These are phyloP conservation scores for Arthrinium puccinioides DNA, from an alignment of 2,329 filamentous ascomycete species.

Conservation along the genomic window DNA sequence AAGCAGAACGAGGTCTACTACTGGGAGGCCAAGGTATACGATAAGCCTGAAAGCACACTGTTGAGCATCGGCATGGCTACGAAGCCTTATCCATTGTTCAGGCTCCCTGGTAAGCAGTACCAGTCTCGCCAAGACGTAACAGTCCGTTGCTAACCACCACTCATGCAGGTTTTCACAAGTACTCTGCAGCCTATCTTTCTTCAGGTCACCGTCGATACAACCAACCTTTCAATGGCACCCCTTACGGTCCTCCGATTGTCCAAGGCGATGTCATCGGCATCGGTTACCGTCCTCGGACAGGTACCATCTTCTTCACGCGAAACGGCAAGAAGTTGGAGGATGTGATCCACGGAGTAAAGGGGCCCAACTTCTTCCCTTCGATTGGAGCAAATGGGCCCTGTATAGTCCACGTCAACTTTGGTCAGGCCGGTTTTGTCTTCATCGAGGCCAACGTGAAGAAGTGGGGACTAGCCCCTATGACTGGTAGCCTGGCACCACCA, in stretches of 20 bases:
- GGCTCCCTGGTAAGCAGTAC: conserved; percentile 69
- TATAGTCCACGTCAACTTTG: conserved; percentile 92
- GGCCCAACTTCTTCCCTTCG: conserved; percentile 95
- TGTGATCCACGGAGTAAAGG: conserved; percentile 84
- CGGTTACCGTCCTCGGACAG: conserved; percentile 88
- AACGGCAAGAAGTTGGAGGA: conserved; percentile 98
- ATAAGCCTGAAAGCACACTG: conserved; percentile 83
- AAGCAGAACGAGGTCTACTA: conserved; percentile 99
- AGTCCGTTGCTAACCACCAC: no score
- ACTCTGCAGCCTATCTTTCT: conserved; percentile 86
- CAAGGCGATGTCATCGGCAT: conserved; percentile 96
- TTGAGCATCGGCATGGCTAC: conserved; percentile 92
- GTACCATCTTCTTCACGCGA: conserved; percentile 94
- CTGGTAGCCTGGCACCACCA: conserved; percentile 86
- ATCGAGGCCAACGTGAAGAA: conserved; percentile 99
- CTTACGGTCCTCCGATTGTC: conserved; percentile 76
- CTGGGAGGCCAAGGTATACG: conserved; percentile 98
- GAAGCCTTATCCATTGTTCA: conserved; percentile 92
- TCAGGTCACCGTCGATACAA: conserved; percentile 82
- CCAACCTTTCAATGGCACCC: conserved; percentile 75
- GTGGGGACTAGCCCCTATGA: conserved; percentile 95
- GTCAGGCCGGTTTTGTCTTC: conserved; percentile 95
- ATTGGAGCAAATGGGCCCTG: conserved; percentile 94
- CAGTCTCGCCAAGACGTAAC: no score
- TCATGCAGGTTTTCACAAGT: conserved; percentile 74